A percentile compares a stretch with the other conserved stretches of the same genome.
Conservation (phyloP, 2,329 filamentous ascomycete genomes). For the Volutella citrinella region DNA sequence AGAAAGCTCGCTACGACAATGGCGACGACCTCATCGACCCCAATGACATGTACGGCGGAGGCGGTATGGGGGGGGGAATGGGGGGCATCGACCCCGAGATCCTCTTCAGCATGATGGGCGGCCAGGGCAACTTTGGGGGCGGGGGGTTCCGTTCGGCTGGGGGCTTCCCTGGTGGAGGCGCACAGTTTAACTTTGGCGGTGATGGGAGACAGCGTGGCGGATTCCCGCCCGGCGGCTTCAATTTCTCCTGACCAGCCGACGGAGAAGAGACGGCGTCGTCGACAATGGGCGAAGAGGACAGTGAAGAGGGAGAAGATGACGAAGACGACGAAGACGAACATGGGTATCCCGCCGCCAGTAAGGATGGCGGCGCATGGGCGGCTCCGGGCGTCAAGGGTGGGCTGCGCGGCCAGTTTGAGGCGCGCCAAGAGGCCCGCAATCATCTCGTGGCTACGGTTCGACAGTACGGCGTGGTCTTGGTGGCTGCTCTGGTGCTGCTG, state of each 20-base stretch:
- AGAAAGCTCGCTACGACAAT: slow-evolving; percentile 85
- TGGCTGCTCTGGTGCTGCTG: slow-evolving; percentile 46
- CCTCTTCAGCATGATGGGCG: slow-evolving; percentile 81
- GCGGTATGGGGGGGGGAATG: slow-evolving; percentile 64
- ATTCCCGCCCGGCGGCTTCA: slow-evolving; percentile 33
- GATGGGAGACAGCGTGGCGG: slow-evolving; percentile 36
- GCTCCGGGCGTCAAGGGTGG: slow-evolving; percentile 20
- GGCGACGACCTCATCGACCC: slow-evolving; percentile 90
- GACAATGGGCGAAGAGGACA: slow-evolving; percentile 20
- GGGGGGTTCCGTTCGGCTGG: slow-evolving; percentile 50
- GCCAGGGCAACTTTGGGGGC: slow-evolving; percentile 55
- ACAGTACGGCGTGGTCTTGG: slow-evolving; percentile 37
- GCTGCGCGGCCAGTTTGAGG: slow-evolving; percentile 27
- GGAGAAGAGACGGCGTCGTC: slow-evolving; percentile 32
- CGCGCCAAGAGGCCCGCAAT: slow-evolving; percentile 33
- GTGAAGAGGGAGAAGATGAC: slow-evolving; percentile 24
- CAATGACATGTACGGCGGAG: slow-evolving; percentile 75
- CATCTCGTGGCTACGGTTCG: slow-evolving; percentile 40
- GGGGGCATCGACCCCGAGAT: slow-evolving; percentile 73
- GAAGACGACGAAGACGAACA: slow-evolving; percentile 13
- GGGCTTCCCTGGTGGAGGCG: slow-evolving; percentile 49
- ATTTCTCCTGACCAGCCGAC: slow-evolving; percentile 50
- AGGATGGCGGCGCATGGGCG: slow-evolving; percentile 18
- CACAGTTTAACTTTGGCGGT: slow-evolving; percentile 56
- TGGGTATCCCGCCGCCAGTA: slow-evolving; percentile 15